Evolutionary conservation across 495 filamentous ascomycete species (phyloP).

Genomic region (Penicillium argentinense): DNA sequence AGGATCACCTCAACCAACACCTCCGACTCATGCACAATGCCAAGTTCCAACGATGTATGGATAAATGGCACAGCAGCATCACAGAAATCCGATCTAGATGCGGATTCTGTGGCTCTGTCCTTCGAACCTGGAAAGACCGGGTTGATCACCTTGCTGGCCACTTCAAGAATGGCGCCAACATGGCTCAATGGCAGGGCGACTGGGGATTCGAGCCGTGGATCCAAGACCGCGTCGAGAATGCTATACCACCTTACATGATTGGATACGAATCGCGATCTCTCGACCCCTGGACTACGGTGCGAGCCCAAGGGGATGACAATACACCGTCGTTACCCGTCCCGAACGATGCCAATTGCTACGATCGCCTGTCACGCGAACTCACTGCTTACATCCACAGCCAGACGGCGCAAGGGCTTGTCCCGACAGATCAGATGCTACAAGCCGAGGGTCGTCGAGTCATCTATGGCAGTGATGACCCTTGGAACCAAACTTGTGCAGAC

Average conservation of each 20-base stretch:
- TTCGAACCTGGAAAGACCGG: slow-evolving; percentile 71
- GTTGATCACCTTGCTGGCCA: slow-evolving; percentile 72
- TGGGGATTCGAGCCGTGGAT: slow-evolving; percentile 75
- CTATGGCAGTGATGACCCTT: slow-evolving; percentile 64
- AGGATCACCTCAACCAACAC: slow-evolving; percentile 86
- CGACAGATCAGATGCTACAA: slow-evolving; percentile 63
- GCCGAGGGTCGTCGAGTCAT: slow-evolving; percentile 62
- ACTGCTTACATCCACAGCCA: slow-evolving; percentile 53
- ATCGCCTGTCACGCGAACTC: slow-evolving; percentile 59
- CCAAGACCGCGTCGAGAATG: slow-evolving; percentile 68
- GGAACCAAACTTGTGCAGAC: slow-evolving; percentile 73
- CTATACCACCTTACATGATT: slow-evolving; percentile 62
- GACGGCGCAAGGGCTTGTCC: slow-evolving; percentile 48
- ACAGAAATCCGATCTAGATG: slow-evolving; percentile 70
- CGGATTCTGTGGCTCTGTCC: slow-evolving; percentile 66
- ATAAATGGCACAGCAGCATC: slow-evolving; percentile 73
- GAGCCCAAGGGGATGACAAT: slow-evolving; percentile 12
- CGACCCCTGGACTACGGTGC: slow-evolving; percentile 36
- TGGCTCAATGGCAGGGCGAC: slow-evolving; percentile 77
- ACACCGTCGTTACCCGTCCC: slow-evolving; percentile 28
- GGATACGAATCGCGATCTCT: slow-evolving; percentile 39
- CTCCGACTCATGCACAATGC: slow-evolving; percentile 75
- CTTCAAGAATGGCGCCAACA: slow-evolving; percentile 69
- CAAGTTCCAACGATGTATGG: slow-evolving; percentile 70
- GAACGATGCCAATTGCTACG: slow-evolving; percentile 43